phyloP scores from a whole-genome alignment of 192 early-diverging fungal genomes.

The Pilobolus umbonatus region DNA sequence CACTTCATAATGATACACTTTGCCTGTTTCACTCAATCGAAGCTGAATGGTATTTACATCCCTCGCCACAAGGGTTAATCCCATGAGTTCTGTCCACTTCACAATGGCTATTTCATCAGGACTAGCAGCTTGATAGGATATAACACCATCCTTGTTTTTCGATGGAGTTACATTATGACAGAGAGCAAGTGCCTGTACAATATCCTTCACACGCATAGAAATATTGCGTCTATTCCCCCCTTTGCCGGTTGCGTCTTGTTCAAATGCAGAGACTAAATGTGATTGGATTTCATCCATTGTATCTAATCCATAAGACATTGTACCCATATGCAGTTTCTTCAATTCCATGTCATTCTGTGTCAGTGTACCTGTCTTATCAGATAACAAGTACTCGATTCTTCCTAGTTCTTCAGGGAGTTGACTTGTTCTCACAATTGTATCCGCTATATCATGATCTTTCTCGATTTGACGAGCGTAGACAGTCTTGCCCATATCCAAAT shows the following conservation, averaged over 20 bases:
- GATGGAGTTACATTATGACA: constrained; percentile 92
- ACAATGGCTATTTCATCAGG: constrained; percentile 98
- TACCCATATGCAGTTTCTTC: constrained; percentile 92
- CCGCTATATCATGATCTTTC: constrained; percentile 79
- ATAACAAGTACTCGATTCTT: constrained; percentile 86
- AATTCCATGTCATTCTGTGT: constrained; percentile 97
- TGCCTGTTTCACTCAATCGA: constrained; percentile 49
- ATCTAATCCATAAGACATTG: constrained; percentile 87
- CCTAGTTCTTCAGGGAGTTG: constrained; percentile 96
- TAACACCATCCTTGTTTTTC: constrained; percentile 49
- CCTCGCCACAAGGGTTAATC: constrained; percentile 75
- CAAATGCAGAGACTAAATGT: constrained; percentile 58
- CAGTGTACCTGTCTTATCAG: constrained; percentile 97
- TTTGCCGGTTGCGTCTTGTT: constrained; percentile 27
- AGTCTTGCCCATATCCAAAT: constrained; percentile 95
- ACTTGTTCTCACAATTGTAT: constrained; percentile 87
- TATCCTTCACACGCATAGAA: constrained; percentile 76
- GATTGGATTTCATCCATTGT: constrained; percentile 86
- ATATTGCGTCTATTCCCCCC: constrained; percentile 82
- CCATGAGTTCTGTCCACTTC: constrained; percentile 83
- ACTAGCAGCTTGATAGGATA: constrained; percentile 91
- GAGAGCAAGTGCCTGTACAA: constrained; percentile 80
- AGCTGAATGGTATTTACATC: constrained; percentile 67
- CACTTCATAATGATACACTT: constrained; percentile 66
- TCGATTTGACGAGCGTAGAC: constrained; percentile 85